Evolutionary conservation across 345 rosid genomes (phyloP), one percentile per base, ranked within the genome.

Genomic region (Eucalyptus cloeziana): DNA sequence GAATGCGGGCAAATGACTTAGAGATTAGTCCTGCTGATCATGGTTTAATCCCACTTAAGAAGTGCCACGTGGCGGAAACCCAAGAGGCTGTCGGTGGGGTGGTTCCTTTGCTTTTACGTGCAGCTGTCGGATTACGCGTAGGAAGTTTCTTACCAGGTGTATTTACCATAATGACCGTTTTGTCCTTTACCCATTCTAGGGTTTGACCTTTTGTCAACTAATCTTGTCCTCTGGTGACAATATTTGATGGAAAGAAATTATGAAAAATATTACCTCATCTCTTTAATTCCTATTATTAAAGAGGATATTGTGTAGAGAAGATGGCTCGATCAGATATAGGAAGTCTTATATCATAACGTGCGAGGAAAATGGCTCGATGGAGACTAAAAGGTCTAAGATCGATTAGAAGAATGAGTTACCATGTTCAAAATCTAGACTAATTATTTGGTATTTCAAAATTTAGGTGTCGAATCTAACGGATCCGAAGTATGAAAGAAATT

Each of bases 381-480:
- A 69, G 43, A 31, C 19, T 69, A 69, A 33, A 16, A 16, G 37
- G 12, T 17, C 80, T 17, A 16, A 16, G 5, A 19, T 33, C 17
- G 37, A 64, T 69, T 31, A 69, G 24, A 17, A 13, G 7, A 69
- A 31, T 33, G 10, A 69, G 24, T 4, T 69, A 69, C 0, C 1
- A 1, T 69, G 43, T 69, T 0, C 6, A 69, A 69, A 69, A n/a
- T 14, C 17, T 7, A 7, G 19, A n/a, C 33, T 27, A 27, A 62
- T 64, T 15, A n/a, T 64, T 64, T 14, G 19, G 7, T 69, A 69
- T 33, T 33, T 33, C 44, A 69, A 33, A 69, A 33, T 69, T 33
- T 17, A 69, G 6, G 10, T 1, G 2, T 16, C 2, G 0, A 69
- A 33, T 16, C 0, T 33, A 2, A 33, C 17, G 33, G 25, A 33